Conservation (phyloP, 2,329 filamentous ascomycete genomes). For the Penicillium expansum region DNA sequence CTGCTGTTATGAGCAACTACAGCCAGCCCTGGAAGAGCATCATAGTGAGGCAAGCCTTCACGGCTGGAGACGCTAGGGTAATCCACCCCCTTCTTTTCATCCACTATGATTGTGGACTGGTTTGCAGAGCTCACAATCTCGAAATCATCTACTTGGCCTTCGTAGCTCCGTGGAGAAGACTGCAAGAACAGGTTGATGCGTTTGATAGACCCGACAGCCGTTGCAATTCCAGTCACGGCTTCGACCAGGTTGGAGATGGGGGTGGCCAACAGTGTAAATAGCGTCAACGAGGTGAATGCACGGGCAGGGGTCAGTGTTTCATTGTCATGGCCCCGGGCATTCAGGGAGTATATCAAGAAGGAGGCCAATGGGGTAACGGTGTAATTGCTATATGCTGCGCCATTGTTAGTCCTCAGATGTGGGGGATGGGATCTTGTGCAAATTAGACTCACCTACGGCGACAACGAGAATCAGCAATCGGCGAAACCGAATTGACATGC, state of each 20-base stretch:
- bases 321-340: background rate
- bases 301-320: conserved; percentile 4
- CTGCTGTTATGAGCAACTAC: background rate
- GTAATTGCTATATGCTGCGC: conserved; percentile 3
- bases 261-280: conserved; percentile 7
- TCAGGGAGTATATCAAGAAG: conserved; percentile 9
- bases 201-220: conserved; percentile 5
- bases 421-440: background rate
- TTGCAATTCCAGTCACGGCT: conserved; percentile 4
- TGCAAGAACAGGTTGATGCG: conserved; percentile 10
- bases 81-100: background rate
- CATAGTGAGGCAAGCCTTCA: background rate
- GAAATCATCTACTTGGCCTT: background rate
- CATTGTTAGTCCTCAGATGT: background rate
- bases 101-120: background rate
- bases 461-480: background rate
- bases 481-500: conserved; percentile 29
- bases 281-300: conserved; percentile 15
- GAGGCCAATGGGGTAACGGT: conserved; percentile 8
- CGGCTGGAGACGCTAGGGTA: background rate
- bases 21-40: background rate
- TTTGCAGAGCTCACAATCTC: background rate
- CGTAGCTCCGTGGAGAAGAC: background rate
- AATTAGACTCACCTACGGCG: background rate
- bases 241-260: conserved; percentile 6